phyloP scores from a whole-genome alignment of 345 rosid genomes.

The Triadica sebifera region DNA sequence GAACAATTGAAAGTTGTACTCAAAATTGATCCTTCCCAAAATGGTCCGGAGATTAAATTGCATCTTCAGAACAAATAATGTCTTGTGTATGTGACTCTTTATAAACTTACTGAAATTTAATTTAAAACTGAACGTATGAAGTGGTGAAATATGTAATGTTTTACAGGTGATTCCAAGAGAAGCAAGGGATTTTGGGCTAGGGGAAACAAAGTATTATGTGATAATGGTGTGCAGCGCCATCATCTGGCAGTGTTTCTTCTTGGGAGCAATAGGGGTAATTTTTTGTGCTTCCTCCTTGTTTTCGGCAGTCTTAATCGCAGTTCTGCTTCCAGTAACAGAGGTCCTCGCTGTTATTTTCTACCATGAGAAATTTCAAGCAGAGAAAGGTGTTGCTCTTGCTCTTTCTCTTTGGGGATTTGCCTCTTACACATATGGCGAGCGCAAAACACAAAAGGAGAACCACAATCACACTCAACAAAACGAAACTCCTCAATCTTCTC shows the following conservation, averaged over 20 bases:
- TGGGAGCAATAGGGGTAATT: conserved; percentile 61
- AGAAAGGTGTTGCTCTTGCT: conserved; percentile 68
- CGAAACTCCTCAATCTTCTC: conserved; percentile 1
- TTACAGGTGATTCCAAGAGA: conserved; percentile 57
- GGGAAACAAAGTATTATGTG: conserved; percentile 49
- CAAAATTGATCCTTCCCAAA: no score
- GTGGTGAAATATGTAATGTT: not conserved
- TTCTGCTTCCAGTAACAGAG: conserved; percentile 57
- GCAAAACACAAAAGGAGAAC: conserved; percentile 32
- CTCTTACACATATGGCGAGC: conserved; percentile 72
- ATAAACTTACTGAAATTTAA: no score
- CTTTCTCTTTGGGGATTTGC: conserved; percentile 72
- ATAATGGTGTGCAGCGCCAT: conserved; percentile 40
- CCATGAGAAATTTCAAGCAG: conserved; percentile 58
- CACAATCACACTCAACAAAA: conserved; percentile 23
- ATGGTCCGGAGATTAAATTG: no score
- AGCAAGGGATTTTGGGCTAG: conserved; percentile 48
- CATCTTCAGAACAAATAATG: no score
- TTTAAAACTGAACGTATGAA: no score
- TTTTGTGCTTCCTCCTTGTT: conserved; percentile 56
- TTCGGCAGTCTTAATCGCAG: no score
- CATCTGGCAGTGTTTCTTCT: conserved; percentile 53
- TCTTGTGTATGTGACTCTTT: no score
- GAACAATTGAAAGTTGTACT: no score
- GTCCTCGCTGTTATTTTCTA: conserved; percentile 62